Conservation (phyloP, 2,329 filamentous ascomycete genomes). For the Trichocomaceae sp. region DNA sequence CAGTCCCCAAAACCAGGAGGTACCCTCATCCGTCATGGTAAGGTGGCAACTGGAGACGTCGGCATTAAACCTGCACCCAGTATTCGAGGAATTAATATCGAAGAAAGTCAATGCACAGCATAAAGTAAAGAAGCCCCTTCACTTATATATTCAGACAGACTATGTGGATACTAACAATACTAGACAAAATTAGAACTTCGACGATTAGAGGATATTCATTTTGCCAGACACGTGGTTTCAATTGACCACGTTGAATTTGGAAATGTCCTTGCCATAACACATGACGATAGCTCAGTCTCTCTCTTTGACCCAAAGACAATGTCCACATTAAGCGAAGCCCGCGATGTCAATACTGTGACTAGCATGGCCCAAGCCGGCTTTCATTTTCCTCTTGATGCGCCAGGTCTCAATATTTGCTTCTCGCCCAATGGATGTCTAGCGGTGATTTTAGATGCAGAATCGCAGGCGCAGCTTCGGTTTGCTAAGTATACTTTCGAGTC, state of each 20-base stretch:
- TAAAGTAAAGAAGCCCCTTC: conserved; percentile 24
- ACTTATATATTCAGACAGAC: no score
- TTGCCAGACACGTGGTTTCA: conserved; percentile 65
- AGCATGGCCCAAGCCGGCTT: conserved; percentile 74
- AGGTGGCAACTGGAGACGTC: conserved; percentile 71
- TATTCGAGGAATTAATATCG: conserved; percentile 68
- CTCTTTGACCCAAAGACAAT: conserved; percentile 72
- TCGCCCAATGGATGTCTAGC: conserved; percentile 41
- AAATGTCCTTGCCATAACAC: conserved; percentile 63
- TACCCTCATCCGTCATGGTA: conserved; percentile 64
- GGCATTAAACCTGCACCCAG: conserved; percentile 61
- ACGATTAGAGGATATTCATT: conserved; percentile 59
- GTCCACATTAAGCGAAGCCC: conserved; percentile 58
- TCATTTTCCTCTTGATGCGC: conserved; percentile 57
- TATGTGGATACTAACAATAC: neutral
- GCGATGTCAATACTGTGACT: conserved; percentile 59
- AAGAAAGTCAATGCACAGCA: conserved; percentile 51
- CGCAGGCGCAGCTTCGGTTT: conserved; percentile 31
- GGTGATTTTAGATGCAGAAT: conserved; percentile 33
- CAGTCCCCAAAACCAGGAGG: conserved; percentile 55
- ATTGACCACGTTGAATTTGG: conserved; percentile 64
- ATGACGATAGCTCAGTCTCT: conserved; percentile 74
- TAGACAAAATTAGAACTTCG: conserved; percentile 50
- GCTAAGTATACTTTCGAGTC: conserved; percentile 38
- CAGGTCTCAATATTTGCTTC: conserved; percentile 42